Conservation (phyloP, 129 eudicot species). For the Chrysanthemum seticuspe region DNA sequence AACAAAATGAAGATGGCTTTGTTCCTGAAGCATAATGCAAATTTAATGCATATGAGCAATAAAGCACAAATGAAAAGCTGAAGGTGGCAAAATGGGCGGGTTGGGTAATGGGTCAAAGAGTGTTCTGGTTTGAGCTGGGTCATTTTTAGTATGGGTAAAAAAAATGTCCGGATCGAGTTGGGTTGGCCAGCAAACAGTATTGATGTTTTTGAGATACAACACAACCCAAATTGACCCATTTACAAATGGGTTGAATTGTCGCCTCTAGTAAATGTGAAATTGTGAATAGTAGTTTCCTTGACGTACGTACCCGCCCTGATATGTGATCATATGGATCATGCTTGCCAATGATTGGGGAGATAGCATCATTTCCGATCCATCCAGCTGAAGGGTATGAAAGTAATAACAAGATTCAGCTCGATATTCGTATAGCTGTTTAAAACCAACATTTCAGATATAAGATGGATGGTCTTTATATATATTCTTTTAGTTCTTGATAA, state of each 20-base stretch:
- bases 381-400: constrained; percentile 68
- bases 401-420: constrained; percentile 35
- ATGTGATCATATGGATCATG: constrained; percentile 81
- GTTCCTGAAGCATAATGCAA: constrained; percentile 57
- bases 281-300: background rate
- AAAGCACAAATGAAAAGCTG: background rate
- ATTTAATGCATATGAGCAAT: background rate
- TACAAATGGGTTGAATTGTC: background rate
- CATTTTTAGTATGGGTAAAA: constrained; percentile 5
- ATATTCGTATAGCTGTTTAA: constrained; percentile 32
- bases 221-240: background rate
- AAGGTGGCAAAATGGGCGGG: background rate
- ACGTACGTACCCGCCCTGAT: constrained; percentile 72
- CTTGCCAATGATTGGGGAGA: constrained; percentile 87
- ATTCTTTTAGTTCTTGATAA: constrained; percentile 23
- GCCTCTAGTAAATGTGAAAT: constrained; percentile 6
- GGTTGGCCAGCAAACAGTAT: background rate
- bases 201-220: background rate
- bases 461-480: constrained; percentile 20
- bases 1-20: constrained; percentile 70
- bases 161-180: background rate
- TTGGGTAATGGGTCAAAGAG: background rate
- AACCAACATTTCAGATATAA: constrained; percentile 37
- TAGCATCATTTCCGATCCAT: constrained; percentile 94
- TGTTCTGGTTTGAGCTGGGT: background rate